phyloP scores from a whole-genome alignment of 345 rosid species.

The Limnanthes douglasii region DNA sequence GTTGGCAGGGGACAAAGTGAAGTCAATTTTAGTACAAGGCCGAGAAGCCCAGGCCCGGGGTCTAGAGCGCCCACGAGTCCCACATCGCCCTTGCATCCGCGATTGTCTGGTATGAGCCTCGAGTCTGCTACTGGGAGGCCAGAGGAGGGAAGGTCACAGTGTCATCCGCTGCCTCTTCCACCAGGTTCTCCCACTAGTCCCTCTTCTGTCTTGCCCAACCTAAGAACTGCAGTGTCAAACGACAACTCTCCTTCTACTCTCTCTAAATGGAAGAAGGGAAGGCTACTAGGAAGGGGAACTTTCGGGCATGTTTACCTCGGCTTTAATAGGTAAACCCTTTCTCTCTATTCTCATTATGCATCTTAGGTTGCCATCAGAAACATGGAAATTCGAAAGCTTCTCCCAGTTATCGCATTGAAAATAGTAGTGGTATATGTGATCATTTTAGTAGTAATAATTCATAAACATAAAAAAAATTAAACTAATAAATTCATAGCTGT shows the following conservation, averaged over 20 bases:
- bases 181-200: constrained; percentile 86
- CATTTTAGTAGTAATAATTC: too few species aligned
- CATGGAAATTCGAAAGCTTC: too few species aligned
- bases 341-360: constrained; percentile 20
- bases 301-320: constrained; percentile 92
- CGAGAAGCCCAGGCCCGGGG: constrained; percentile 40
- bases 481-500: too few species aligned
- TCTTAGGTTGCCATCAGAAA: too few species aligned
- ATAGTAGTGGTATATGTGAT: background rate
- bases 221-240: constrained; percentile 20
- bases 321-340: constrained; percentile 56
- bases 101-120: constrained; percentile 27
- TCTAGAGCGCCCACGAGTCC: constrained; percentile 58
- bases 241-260: constrained; percentile 20
- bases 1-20: constrained; percentile 30
- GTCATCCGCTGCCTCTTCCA: constrained; percentile 82
- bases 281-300: constrained; percentile 86
- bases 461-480: too few species aligned
- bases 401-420: too few species aligned
- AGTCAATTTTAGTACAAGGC: constrained; percentile 16
- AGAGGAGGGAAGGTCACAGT: constrained; percentile 50
- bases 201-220: constrained; percentile 28
- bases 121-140: constrained; percentile 52
- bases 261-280: constrained; percentile 80
- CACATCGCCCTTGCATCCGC: constrained; percentile 59